Percentiles rank a stretch among this genome's conserved stretches.
These are phyloP conservation scores for Trametes sp. DNA, from an alignment of 1,284 basidiomycete genomes.

Conservation along the genomic window DNA sequence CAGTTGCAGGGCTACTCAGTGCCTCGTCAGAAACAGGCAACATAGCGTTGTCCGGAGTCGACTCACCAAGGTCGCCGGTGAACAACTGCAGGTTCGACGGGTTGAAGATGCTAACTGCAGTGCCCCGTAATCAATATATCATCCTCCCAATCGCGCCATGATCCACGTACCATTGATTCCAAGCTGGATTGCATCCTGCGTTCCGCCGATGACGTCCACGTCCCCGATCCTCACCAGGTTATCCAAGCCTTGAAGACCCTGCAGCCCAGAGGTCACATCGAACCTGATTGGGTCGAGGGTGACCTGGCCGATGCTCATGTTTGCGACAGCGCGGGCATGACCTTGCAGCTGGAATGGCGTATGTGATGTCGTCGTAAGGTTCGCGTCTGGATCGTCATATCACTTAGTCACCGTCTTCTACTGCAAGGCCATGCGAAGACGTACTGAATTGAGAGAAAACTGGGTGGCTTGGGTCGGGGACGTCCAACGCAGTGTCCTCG, in stretches of 20 bases:
- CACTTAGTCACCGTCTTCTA: no score
- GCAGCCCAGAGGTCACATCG: conserved; percentile 72
- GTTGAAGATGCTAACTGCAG: conserved; percentile 64
- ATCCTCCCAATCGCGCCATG: conserved; percentile 26
- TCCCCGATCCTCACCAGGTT: conserved; percentile 63
- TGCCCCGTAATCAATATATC: background rate
- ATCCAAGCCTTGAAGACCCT: conserved; percentile 70
- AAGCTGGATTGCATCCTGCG: conserved; percentile 65
- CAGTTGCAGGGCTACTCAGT: conserved; percentile 59
- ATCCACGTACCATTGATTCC: conserved; percentile 54
- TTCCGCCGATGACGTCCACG: conserved; percentile 79
- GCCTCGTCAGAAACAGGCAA: background rate
- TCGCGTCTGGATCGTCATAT: conserved; percentile 47
- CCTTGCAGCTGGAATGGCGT: conserved; percentile 70
- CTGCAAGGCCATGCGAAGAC: conserved; percentile 37
- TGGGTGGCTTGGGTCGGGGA: conserved; percentile 57
- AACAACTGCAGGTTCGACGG: conserved; percentile 74
- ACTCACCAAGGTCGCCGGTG: conserved; percentile 66
- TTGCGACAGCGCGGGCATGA: conserved; percentile 68
- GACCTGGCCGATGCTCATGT: conserved; percentile 72
- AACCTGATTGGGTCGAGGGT: conserved; percentile 80
- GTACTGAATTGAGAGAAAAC: conserved; percentile 67
- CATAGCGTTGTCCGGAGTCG: background rate
- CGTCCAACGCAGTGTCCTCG: conserved; percentile 58
- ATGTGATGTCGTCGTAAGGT: conserved; percentile 55